Evolutionary conservation across 805 yeast species (phyloP).

Genomic region (Kluyveromyces siamensis): DNA sequence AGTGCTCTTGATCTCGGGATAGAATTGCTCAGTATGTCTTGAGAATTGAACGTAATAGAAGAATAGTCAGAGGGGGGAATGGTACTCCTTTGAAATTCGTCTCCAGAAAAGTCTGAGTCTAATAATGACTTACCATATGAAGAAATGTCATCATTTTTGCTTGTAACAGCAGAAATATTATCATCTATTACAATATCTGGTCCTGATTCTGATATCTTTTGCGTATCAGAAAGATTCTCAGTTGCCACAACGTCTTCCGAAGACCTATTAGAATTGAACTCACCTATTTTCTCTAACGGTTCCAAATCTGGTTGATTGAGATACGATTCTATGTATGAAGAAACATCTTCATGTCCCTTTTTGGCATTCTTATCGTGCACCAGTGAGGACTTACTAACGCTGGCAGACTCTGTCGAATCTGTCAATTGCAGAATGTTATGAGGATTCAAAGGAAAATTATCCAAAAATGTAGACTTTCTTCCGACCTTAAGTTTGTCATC

Average conservation of each 20-base stretch:
- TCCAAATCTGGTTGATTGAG: constrained; percentile 24
- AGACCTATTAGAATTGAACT: background rate
- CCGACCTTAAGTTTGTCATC: background rate
- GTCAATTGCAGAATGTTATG: constrained; percentile 7
- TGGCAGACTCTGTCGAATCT: constrained; percentile 1
- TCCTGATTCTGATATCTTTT: background rate
- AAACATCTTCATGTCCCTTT: constrained; percentile 6
- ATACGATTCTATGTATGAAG: constrained; percentile 26
- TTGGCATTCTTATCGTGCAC: constrained; percentile 1
- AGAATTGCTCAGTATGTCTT: background rate
- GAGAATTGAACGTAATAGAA: background rate
- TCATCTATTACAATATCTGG: background rate
- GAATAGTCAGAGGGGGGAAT: background rate
- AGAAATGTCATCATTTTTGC: constrained; percentile 14
- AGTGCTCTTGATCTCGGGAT: constrained; percentile 2
- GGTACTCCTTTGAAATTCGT: constrained; percentile 4
- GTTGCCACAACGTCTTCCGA: background rate
- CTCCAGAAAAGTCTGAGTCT: constrained; percentile 25
- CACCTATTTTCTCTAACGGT: background rate
- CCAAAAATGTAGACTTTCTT: constrained; percentile 3
- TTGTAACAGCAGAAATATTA: background rate
- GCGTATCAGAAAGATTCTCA: background rate
- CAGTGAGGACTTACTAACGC: background rate
- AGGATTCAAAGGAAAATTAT: constrained; percentile 7
- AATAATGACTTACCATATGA: constrained; percentile 28